Evolutionary conservation across 768 basidiomycete genomes (phyloP), one percentile per base, ranked within the genome.

Genomic region (Solioccasus polychromus): DNA sequence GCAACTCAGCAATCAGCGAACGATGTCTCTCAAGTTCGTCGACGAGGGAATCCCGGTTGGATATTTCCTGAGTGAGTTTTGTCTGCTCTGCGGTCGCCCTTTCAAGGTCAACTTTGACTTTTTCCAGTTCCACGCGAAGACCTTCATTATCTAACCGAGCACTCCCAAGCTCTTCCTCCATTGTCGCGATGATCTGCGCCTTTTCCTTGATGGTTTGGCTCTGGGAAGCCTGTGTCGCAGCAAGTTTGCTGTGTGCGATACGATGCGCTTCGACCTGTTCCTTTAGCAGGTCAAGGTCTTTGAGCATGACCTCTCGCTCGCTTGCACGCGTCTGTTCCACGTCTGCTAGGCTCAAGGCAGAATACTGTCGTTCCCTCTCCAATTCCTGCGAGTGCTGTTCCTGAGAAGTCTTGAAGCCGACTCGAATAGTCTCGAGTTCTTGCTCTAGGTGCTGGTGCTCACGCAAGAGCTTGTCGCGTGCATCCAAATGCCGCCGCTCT

Each of bases 11-110:
- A 14, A 92, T 71, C 23, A 82, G 71, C 8, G 82, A 83, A 20
- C 87, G 86, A 63, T 89, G 86, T 28, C 74, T 79, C 55, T 92
- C 88, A 26, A 92, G 70, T 58, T 93, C 88, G 18, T 77, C 74
- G 9, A 78, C 79, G 29, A 90, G 73, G 15, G 85, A 83, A 54
- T 89, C 80, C 31, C 81, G 83, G 54, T 85, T 83, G 8, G 87
- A 86, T 9, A 79, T 81, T 60, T 88, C 87, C 53, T 83, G 77
- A 25, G 81, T 69, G 10, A 88, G 76, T 58, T 76, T 76, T 4
- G 76, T 74, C 54, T 85, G 81, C 58, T 85, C 80, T 14, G 58
- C 67, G 26, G 72, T 77, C 25, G 80, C 79, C 50, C 68, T 71
- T 39, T 79, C 74, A 8, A 90, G 71, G 57, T 88, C 84, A 11